Evolutionary conservation across 495 filamentous ascomycete species (phyloP).

Genomic region (Hamigera avellanea): DNA sequence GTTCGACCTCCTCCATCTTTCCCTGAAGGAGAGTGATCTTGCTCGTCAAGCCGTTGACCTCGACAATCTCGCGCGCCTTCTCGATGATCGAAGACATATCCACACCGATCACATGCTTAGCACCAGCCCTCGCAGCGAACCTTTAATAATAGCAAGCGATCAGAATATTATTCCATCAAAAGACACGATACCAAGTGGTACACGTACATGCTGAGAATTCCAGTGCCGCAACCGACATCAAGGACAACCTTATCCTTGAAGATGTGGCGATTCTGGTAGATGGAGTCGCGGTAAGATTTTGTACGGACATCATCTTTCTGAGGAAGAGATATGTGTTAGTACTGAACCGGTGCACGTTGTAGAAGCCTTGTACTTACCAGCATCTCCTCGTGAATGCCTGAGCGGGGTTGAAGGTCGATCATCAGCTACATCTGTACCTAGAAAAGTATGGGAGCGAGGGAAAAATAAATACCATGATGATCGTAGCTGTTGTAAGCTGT

Average conservation of each 20-base stretch:
- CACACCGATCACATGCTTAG: conserved; percentile 88
- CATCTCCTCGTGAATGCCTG: conserved; percentile 98
- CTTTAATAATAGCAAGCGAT: conserved; percentile 29
- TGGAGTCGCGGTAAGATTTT: conserved; percentile 88
- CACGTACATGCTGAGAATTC: conserved; percentile 72
- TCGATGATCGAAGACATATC: conserved; percentile 96
- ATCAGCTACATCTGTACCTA: conserved; percentile 8
- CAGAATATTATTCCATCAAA: neutral
- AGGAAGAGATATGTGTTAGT: conserved; percentile 8
- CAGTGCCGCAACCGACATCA: conserved; percentile 94
- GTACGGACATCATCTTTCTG: conserved; percentile 99
- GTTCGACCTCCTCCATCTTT: conserved; percentile 87
- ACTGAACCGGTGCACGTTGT: neutral
- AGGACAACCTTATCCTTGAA: conserved; percentile 98
- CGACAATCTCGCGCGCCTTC: conserved; percentile 86
- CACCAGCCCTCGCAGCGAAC: conserved; percentile 93
- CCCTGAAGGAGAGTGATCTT: conserved; percentile 88
- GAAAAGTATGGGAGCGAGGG: conserved; percentile 4
- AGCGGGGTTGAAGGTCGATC: conserved; percentile 15
- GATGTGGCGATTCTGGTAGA: conserved; percentile 88
- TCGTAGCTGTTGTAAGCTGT: conserved; percentile 57
- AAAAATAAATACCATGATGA: conserved; percentile 67
- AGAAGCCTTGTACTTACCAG: conserved; percentile 50
- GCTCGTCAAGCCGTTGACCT: conserved; percentile 67
- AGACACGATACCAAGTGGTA: neutral